Evolutionary conservation across 371 early-diverging fungal species (phyloP), one percentile per base, ranked within the genome.

Genomic region (Mortierella sp.): DNA sequence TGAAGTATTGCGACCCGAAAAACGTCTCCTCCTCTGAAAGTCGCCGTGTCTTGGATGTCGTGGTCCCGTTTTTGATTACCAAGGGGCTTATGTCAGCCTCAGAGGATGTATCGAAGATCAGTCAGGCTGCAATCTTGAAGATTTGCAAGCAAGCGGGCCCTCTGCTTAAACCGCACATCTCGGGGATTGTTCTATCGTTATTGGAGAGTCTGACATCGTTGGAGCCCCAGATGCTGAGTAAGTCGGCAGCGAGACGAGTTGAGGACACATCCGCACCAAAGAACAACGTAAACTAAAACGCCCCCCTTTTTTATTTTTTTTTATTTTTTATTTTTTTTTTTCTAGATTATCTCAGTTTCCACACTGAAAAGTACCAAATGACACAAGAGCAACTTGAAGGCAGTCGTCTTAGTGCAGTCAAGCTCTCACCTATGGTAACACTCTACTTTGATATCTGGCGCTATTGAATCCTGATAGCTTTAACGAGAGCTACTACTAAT

Each of bases 91-190:
- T 86, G 0, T 94, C 94, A 0, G 90, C 88, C 68, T 95, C 95
- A 0, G 95, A 96, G 66, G 96, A 97, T 63, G 97, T 98, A 9
- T 90, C 90, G 25, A 90, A 88, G 67, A 96, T 96, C 74, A 92
- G 94, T 48, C 81, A 97, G 68, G 84, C 88, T 26, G 91, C 95
- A 14, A 76, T 97, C n/a, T 81, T 96, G 16, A 91, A 91, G 70
- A 88, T 98, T 7, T 93, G 92, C 80, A 91, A 92, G 68, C 89
- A 90, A 15, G 94, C 92, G 5, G 93, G 92, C 14, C 72, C 82
- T 0, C 81, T 96, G 9, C 81, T 97, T 25, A 89, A 91, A 37
- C 84, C 91, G 2, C 95, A 93, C 61, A 84, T 93, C 23, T 85
- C 95, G 12, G 88, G 87, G 0, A 84, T 97, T 48, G 84, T 93